phyloP scores from a whole-genome alignment of 306 rosid species.

The Nissolia schottii region DNA sequence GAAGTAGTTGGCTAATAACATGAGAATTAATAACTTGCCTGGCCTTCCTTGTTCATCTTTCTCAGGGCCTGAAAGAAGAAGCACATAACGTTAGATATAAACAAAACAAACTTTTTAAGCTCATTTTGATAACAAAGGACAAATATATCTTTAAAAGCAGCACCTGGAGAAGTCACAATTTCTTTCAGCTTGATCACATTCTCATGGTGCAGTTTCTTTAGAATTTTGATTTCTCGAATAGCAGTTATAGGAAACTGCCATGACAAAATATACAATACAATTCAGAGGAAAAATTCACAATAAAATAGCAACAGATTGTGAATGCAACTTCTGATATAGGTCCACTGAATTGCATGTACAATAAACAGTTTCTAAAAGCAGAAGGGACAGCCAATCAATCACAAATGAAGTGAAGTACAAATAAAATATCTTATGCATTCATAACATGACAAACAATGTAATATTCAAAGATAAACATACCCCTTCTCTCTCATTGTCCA shows the following conservation, averaged over 20 bases:
- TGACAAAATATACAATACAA: conserved; percentile 4
- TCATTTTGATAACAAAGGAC: not conserved
- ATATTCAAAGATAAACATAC: conserved; percentile 39
- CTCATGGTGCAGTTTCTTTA: conserved; percentile 64
- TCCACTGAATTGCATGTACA: conserved; percentile 1
- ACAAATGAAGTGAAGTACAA: not conserved
- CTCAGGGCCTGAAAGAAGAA: conserved; percentile 43
- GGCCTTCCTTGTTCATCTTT: conserved; percentile 55
- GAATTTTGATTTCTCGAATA: conserved; percentile 67
- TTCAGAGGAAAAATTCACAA: not conserved
- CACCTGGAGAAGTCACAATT: conserved; percentile 64
- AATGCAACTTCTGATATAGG: conserved; percentile 5
- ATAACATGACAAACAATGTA: not conserved
- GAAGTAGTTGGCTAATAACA: not conserved
- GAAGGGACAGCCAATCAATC: not conserved
- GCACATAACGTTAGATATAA: conserved; percentile 4
- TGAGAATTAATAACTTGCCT: conserved; percentile 31
- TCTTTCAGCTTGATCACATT: conserved; percentile 67
- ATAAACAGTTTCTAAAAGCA: not conserved
- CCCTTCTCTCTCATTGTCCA: conserved; percentile 78
- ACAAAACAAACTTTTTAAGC: not conserved
- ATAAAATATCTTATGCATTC: not conserved
- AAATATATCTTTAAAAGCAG: conserved; percentile 2
- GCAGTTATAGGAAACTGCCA: conserved; percentile 73
- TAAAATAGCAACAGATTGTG: not conserved